Percentiles rank a stretch among this genome's conserved stretches.
Conservation (phyloP, 1,284 basidiomycete species). For the Papiliotrema fonsecae region DNA sequence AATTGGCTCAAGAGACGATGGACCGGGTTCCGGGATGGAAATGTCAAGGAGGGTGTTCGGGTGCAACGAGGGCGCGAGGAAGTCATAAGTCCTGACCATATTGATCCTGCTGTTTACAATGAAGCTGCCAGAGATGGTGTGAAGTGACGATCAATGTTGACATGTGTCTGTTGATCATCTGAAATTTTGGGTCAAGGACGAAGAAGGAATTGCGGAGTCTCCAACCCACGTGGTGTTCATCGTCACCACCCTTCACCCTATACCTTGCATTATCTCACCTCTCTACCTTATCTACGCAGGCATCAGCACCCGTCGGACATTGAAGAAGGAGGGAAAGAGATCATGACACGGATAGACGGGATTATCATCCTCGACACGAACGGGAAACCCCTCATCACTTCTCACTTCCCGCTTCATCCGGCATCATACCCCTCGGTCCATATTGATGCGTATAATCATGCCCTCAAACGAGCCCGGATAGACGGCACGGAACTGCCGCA, state of each 20-base stretch:
- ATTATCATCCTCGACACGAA: constrained; percentile 78
- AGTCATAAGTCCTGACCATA: constrained; percentile 33
- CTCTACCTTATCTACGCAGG: not conserved
- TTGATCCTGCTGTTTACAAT: not conserved
- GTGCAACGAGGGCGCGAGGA: constrained; percentile 43
- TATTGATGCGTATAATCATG: constrained; percentile 76
- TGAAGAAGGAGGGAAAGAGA: no score
- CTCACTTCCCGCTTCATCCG: constrained; percentile 75
- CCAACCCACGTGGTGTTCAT: not conserved
- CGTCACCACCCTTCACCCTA: not conserved
- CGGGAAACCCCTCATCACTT: constrained; percentile 85
- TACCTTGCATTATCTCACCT: not conserved
- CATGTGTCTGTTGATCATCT: not conserved
- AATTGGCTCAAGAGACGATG: constrained; percentile 30
- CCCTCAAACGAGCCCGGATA: constrained; percentile 55
- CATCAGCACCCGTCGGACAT: not conserved
- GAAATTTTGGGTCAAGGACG: constrained; percentile 5
- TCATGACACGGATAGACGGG: constrained; percentile 67
- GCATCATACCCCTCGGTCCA: constrained; percentile 77
- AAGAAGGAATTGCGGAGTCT: not conserved
- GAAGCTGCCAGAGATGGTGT: not conserved
- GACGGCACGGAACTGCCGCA: constrained; percentile 23
- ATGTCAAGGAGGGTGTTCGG: constrained; percentile 44
- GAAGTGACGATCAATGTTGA: not conserved
- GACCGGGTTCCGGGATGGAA: constrained; percentile 30